Base-by-base conservation (phyloP, 2,329 filamentous ascomycete genomes). In the Ophiostoma ulmi region DNA sequence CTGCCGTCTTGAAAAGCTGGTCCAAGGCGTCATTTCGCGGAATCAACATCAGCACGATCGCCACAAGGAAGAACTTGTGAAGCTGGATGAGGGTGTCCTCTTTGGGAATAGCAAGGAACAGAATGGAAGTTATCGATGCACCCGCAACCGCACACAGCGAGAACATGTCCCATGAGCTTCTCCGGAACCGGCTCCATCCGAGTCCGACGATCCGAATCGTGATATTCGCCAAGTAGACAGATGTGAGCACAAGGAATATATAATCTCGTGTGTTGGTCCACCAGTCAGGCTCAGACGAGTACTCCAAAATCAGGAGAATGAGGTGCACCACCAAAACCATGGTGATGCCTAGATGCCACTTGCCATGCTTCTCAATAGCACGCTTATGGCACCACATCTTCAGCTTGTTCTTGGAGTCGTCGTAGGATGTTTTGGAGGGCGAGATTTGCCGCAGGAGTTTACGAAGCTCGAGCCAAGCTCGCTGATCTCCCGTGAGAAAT, bases 1-100 rank as follows among this genome's bases (percentile, higher is more conserved):
- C 95, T 0, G 94, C 96, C 1, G 96, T 99, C 80, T 99, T 99
- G 87, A 99, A 99, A 0, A 99, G 87, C 78, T 99, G 95, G 78
- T 99, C 96, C 31, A 99, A 86, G 68, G 97, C 94, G 76, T 99
- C 96, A 78, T 99, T 99, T 69, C 96, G 88, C 0, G 95, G 95
- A 73, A 99, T 99, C 44, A 99, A 86, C 69, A 99, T 84, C 10
- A 98, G 85, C 2, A 95, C 90, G 70, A 98, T 91, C 10, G 92
- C 90, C 26, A 98, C 95, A 41, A 99, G 85, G 79, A 97, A 97
- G 72, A 97, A 87, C 80, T 99, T 99, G 83, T 98, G 93, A 41
- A 97, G 81, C 80, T 94, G 91, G 44, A 90, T 84, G 75, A 94
- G 93, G 1, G 85, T 83, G 69, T 87, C 84, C n/a, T 85, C 81